Conservation (phyloP, 2,329 filamentous ascomycete species). For the Aspergillus ochraceoroseus region DNA sequence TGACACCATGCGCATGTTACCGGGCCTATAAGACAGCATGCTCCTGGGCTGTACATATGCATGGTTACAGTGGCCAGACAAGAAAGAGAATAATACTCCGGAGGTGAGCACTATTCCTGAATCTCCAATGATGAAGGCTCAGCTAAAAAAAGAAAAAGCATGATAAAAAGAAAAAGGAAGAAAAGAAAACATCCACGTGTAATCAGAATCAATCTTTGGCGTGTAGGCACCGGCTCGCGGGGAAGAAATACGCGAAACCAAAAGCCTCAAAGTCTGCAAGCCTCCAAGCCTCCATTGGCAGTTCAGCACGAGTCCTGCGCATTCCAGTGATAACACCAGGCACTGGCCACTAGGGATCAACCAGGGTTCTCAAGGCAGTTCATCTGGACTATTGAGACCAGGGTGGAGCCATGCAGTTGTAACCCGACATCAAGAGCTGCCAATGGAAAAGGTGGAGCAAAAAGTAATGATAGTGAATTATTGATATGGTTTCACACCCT, state of each 20-base stretch:
- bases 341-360: background rate
- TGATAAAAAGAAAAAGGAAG: no score
- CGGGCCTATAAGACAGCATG: background rate
- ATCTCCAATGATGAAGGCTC: slow-evolving; percentile 2
- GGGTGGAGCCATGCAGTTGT: background rate
- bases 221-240: background rate
- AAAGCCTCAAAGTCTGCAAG: background rate
- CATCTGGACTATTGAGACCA: slow-evolving; percentile 2
- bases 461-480: background rate
- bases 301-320: background rate
- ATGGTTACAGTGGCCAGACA: background rate
- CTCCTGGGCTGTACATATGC: background rate
- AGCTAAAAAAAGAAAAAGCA: background rate
- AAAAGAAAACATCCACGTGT: slow-evolving; percentile 1
- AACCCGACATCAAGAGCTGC: background rate
- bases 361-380: background rate
- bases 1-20: background rate
- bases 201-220: background rate
- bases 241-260: background rate
- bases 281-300: no score
- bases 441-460: slow-evolving; percentile 1
- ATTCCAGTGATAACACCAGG: slow-evolving; percentile 1
- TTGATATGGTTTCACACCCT: no score
- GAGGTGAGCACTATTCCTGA: background rate
- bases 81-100: background rate